Evolutionary conservation across 2,329 filamentous ascomycete species (phyloP).

Genomic region (Coniella vitis): DNA sequence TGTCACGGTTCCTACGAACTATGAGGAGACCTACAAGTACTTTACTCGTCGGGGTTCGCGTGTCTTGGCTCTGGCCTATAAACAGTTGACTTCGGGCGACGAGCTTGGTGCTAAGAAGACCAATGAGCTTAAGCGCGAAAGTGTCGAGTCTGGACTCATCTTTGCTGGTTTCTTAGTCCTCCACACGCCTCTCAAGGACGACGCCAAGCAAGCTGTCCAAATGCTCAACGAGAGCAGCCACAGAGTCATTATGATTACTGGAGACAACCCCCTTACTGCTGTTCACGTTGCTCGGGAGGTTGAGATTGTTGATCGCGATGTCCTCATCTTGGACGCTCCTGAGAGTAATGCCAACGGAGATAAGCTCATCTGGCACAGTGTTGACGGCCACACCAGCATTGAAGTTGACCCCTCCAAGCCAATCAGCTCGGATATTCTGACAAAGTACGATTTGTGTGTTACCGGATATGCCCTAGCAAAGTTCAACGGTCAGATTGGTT

Average conservation of each 20-base stretch:
- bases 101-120: constrained; percentile 80
- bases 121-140: constrained; percentile 90
- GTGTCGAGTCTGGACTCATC: constrained; percentile 73
- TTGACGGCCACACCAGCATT: constrained; percentile 83
- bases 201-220: constrained; percentile 85
- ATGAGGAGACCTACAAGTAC: constrained; percentile 97
- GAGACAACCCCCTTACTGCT: constrained; percentile 93
- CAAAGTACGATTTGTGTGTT: constrained; percentile 85
- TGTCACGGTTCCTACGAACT: constrained; percentile 71
- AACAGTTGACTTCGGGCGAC: constrained; percentile 73
- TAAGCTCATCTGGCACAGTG: constrained; percentile 86
- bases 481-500: constrained; percentile 73
- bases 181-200: constrained; percentile 92
- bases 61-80: constrained; percentile 89
- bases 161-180: constrained; percentile 96
- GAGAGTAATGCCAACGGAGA: constrained; percentile 79
- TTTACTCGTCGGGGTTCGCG: constrained; percentile 94
- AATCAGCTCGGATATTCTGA: constrained; percentile 73
- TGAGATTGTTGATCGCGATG: constrained; percentile 94
- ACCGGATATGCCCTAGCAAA: constrained; percentile 90
- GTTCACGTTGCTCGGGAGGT: constrained; percentile 93
- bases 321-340: constrained; percentile 89
- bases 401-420: constrained; percentile 77
- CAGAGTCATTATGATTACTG: constrained; percentile 97
- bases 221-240: constrained; percentile 99